A percentile compares a stretch with the other conserved stretches of the same genome.
Evolutionary conservation across 805 yeast genomes (phyloP).

Genomic region (Diddensiella santjacobensis): DNA sequence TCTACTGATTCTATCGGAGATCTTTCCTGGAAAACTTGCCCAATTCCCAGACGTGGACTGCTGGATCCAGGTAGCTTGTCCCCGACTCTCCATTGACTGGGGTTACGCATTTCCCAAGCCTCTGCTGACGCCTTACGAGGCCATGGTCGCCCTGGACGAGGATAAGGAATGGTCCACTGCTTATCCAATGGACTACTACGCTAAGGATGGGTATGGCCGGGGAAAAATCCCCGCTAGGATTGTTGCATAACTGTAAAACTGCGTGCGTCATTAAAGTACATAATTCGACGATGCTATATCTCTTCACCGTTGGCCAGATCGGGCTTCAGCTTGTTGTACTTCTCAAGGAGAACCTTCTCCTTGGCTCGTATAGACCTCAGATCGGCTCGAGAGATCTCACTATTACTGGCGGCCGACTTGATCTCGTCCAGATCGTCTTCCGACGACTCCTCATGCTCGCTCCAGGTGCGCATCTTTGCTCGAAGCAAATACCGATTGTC

Average conservation of each 20-base stretch:
- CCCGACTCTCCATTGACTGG: constrained; percentile 95
- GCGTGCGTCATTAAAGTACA: background rate
- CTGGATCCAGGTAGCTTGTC: constrained; percentile 97
- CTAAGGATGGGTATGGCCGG: constrained; percentile 85
- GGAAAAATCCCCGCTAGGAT: constrained; percentile 57
- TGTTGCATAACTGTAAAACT: background rate
- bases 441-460: constrained; percentile 25
- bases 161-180: constrained; percentile 56
- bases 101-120: constrained; percentile 96
- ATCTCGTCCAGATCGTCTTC: constrained; percentile 15
- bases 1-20: constrained; percentile 82
- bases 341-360: constrained; percentile 17
- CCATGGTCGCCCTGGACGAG: constrained; percentile 79
- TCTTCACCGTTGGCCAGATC: background rate
- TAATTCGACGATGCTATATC: background rate
- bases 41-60: constrained; percentile 93
- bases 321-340: constrained; percentile 8
- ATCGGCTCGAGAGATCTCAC: constrained; percentile 12
- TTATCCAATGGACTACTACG: constrained; percentile 96
- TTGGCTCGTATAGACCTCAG: constrained; percentile 12
- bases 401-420: constrained; percentile 14
- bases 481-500: constrained; percentile 52
- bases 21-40: constrained; percentile 87
- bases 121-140: constrained; percentile 89
- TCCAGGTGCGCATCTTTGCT: constrained; percentile 71